Conservation (phyloP, 139 green algal genomes). For the Coelastrella sp. region DNA sequence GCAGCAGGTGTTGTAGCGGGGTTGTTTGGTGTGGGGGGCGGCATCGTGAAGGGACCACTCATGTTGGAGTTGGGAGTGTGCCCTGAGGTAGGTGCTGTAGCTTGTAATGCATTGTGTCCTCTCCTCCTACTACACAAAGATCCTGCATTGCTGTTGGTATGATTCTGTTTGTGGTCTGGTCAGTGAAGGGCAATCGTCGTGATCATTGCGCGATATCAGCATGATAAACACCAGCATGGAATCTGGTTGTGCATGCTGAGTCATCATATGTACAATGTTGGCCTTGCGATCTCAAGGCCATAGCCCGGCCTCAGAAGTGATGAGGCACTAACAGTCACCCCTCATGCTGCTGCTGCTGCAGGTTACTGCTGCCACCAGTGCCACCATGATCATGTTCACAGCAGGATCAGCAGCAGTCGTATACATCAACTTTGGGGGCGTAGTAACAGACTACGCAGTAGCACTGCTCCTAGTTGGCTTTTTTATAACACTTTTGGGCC, state of each 20-base stretch:
- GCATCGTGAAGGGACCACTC: conserved; percentile 66
- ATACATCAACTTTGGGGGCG: conserved; percentile 52
- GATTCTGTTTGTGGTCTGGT: too few species aligned
- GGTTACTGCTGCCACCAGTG: conserved; percentile 70
- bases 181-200: too few species aligned
- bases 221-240: too few species aligned
- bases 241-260: too few species aligned
- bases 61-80: conserved; percentile 76
- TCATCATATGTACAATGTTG: too few species aligned
- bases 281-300: too few species aligned
- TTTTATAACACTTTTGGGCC: conserved; percentile 40
- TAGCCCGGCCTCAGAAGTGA: too few species aligned
- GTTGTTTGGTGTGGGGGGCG: conserved; percentile 74
- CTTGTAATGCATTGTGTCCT: neutral
- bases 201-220: too few species aligned
- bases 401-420: conserved; percentile 42
- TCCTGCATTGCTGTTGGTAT: neutral
- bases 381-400: conserved; percentile 72
- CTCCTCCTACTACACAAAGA: neutral
- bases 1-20: conserved; percentile 74
- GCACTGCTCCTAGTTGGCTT: conserved; percentile 48
- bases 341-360: conserved; percentile 8
- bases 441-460: conserved; percentile 46
- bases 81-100: conserved; percentile 49
- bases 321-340: too few species aligned